A percentile compares a stretch with the other conserved stretches of the same genome.
Evolutionary conservation across 2,329 filamentous ascomycete genomes (phyloP).

Genomic region (Teratosphaeria pseudoeucalypti): DNA sequence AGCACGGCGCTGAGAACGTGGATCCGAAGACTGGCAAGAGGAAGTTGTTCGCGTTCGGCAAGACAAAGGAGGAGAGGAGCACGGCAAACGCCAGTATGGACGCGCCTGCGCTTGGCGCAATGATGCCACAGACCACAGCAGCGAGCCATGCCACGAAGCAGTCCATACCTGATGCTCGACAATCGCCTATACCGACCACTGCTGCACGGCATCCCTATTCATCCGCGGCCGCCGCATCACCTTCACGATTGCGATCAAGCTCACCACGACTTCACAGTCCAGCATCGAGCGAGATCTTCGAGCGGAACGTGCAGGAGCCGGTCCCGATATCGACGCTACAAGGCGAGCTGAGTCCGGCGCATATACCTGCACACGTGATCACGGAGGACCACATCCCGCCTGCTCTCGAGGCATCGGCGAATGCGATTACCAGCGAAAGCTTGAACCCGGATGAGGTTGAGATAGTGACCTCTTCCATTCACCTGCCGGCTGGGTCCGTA

Average conservation of each 20-base stretch:
- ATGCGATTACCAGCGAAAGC: constrained; percentile 78
- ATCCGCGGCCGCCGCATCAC: constrained; percentile 15
- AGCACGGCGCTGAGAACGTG: constrained; percentile 1
- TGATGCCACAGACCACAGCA: constrained; percentile 7
- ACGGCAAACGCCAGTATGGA: constrained; percentile 1
- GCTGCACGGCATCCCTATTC: constrained; percentile 16
- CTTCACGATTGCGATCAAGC: constrained; percentile 48
- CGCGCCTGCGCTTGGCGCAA: background rate
- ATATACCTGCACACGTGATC: constrained; percentile 80
- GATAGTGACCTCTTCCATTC: constrained; percentile 77
- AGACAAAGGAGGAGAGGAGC: constrained; percentile 8
- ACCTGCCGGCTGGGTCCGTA: constrained; percentile 68
- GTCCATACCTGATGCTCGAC: constrained; percentile 1
- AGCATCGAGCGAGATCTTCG: constrained; percentile 70
- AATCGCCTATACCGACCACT: constrained; percentile 13
- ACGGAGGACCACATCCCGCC: constrained; percentile 91
- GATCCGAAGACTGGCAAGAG: constrained; percentile 14
- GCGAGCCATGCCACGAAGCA: constrained; percentile 5
- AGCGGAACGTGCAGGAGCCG: constrained; percentile 80
- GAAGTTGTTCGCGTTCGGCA: constrained; percentile 11
- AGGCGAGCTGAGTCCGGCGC: constrained; percentile 64
- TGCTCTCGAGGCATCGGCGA: constrained; percentile 80
- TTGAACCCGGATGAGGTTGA: constrained; percentile 83
- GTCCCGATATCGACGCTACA: constrained; percentile 40
- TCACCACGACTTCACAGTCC: constrained; percentile 71